A percentile compares a stretch with the other conserved stretches of the same genome.
phyloP scores from a whole-genome alignment of 2,329 filamentous ascomycete genomes.

The Hirsutella thompsonii region DNA sequence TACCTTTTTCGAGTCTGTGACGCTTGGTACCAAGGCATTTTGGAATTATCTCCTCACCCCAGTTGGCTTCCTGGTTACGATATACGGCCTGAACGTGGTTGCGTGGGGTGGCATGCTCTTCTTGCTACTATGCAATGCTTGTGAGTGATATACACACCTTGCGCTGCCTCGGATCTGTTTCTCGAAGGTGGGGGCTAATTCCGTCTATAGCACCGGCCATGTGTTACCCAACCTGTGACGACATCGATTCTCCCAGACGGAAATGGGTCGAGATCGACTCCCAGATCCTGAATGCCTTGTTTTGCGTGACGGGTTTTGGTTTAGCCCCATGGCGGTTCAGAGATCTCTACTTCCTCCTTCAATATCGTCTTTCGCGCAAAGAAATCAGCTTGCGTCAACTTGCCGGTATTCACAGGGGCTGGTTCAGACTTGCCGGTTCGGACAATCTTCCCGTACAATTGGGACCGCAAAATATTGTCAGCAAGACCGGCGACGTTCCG shows the following conservation, averaged over 20 bases:
- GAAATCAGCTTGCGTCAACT: constrained; percentile 49
- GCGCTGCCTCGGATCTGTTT: too few relatives aligned
- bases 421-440: constrained; percentile 62
- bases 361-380: constrained; percentile 44
- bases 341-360: constrained; percentile 61
- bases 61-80: constrained; percentile 60
- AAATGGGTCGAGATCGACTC: constrained; percentile 79
- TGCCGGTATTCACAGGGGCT: constrained; percentile 60
- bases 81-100: constrained; percentile 73
- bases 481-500: constrained; percentile 24
- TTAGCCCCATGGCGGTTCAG: constrained; percentile 75
- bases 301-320: constrained; percentile 79
- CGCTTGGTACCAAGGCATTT: constrained; percentile 46
- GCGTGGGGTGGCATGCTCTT: constrained; percentile 92
- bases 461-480: constrained; percentile 38
- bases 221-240: constrained; percentile 57
- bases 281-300: constrained; percentile 67
- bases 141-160: too few relatives aligned
- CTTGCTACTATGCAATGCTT: constrained; percentile 62
- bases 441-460: constrained; percentile 39
- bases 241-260: constrained; percentile 62
- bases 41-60: constrained; percentile 65
- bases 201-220: constrained; percentile 42
- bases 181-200: too few relatives aligned
- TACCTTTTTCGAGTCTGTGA: constrained; percentile 44